Conservation (phyloP, 768 basidiomycete genomes). For the Hericium alpestre region DNA sequence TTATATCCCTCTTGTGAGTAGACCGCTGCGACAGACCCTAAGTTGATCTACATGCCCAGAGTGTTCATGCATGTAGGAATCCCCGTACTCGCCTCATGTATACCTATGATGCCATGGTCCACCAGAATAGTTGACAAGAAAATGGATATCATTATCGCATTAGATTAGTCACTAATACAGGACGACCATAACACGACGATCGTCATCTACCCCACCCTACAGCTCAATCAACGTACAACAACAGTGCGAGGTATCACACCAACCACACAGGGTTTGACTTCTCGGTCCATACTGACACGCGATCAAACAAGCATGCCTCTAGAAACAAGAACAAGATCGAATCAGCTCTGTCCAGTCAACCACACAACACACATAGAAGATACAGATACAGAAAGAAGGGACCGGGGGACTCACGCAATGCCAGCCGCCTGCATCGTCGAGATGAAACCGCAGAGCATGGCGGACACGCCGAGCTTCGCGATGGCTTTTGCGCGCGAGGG, state of each 20-base stretch:
- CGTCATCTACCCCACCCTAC: too few species aligned
- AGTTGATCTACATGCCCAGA: background rate
- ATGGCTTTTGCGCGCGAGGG: constrained; percentile 63
- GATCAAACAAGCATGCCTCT: constrained; percentile 24
- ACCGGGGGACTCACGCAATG: constrained; percentile 36
- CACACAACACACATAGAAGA: too few species aligned
- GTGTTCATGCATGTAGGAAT: background rate
- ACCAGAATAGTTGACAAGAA: background rate
- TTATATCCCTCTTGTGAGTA: too few species aligned
- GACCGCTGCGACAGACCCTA: too few species aligned
- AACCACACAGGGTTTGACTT: background rate
- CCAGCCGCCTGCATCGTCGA: constrained; percentile 52
- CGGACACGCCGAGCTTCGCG: constrained; percentile 54
- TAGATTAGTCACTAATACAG: too few species aligned
- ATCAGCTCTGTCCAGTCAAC: background rate
- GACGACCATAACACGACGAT: too few species aligned
- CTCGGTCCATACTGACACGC: background rate
- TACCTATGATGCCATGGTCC: background rate
- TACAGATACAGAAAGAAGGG: background rate
- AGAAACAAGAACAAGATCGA: background rate
- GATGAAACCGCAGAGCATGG: constrained; percentile 63
- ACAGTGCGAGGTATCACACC: too few species aligned
- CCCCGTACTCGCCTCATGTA: background rate
- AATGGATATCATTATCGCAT: too few species aligned
- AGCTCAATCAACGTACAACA: too few species aligned